phyloP scores from a whole-genome alignment of 1,139 yeast genomes.

The Komagataea norvegica region DNA sequence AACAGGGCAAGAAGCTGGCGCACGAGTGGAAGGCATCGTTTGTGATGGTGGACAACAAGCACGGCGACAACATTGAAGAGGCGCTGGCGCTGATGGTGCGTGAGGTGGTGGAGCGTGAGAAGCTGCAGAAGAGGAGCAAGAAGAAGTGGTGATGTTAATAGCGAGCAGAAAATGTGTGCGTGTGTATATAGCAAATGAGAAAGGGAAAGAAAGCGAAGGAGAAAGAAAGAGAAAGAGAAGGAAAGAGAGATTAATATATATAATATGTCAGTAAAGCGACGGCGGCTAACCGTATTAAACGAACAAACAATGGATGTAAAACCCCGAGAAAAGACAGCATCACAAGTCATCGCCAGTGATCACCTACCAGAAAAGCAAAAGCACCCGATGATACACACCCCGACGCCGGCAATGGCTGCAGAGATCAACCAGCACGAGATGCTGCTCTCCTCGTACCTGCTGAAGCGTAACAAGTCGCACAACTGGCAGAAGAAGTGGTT shows the following conservation, averaged over 20 bases:
- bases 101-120: slow-evolving; percentile 49
- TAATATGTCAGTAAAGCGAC: no score
- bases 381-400: no score
- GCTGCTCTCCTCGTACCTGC: slow-evolving; percentile 16
- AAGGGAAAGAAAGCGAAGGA: no score
- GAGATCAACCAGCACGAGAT: slow-evolving; percentile 12
- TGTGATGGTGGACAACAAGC: slow-evolving; percentile 50
- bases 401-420: not conserved
- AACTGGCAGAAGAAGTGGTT: slow-evolving; percentile 54
- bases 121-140: slow-evolving; percentile 25
- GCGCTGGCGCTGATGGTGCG: slow-evolving; percentile 51
- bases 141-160: not conserved
- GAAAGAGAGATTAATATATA: no score
- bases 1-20: slow-evolving; percentile 53
- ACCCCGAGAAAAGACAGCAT: no score
- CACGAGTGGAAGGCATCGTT: slow-evolving; percentile 60
- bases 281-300: no score
- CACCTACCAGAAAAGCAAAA: no score
- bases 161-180: no score
- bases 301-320: no score
- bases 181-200: no score
- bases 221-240: no score
- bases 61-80: slow-evolving; percentile 47
- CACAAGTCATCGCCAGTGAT: no score
- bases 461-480: slow-evolving; percentile 22